Base-by-base conservation (phyloP, 2,329 filamentous ascomycete species). In the Nothophoma quercina region DNA sequence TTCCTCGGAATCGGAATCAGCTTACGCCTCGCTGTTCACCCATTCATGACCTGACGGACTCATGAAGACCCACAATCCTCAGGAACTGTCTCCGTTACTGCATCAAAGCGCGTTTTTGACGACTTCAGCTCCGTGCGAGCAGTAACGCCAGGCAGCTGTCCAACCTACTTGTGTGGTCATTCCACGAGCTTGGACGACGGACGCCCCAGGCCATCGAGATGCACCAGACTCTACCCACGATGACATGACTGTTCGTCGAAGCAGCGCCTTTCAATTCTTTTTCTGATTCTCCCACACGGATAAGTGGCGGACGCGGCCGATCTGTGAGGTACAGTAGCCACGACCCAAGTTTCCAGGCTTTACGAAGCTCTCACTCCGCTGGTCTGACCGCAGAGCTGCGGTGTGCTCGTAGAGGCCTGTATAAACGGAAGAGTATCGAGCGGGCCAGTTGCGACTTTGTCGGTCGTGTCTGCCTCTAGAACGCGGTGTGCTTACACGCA, bases 401-500 rank as follows among this genome's bases (percentile, higher is more conserved):
- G 48, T 29, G 40, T 40, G 16, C 25, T 10, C 21, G 19, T 28
- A 22, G 8, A 15, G 4, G 5, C 9, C 40, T 4, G n/a, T 18
- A 12, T 8, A 30, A 18, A 7, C 13, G n/a, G 19, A 32, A 30
- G 19, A 44, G n/a, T 8, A 19, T 10, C 32, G 15, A 42, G 9
- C 22, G 35, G 43, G 21, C 38, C 18, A 25, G 12, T 12, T 39
- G 9, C 30, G n/a, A 15, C 7, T 8, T 25, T 12, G 4, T 13
- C 40, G 39, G 48, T 40, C 13, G 32, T 36, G 30, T 30, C 30
- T 38, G 38, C 39, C 45, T 49, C 22, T 19, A 34, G 34, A 39
- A 56, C 43, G 28, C 35, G 45, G 44, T 54, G 51, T 46, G 58
- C 58, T 60, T 56, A 63, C 55, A 30, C 55, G 46, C 58, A 58